These are phyloP conservation scores for Trichoderma asperelloides DNA, from an alignment of 495 filamentous ascomycete genomes.

Conservation along the genomic window DNA sequence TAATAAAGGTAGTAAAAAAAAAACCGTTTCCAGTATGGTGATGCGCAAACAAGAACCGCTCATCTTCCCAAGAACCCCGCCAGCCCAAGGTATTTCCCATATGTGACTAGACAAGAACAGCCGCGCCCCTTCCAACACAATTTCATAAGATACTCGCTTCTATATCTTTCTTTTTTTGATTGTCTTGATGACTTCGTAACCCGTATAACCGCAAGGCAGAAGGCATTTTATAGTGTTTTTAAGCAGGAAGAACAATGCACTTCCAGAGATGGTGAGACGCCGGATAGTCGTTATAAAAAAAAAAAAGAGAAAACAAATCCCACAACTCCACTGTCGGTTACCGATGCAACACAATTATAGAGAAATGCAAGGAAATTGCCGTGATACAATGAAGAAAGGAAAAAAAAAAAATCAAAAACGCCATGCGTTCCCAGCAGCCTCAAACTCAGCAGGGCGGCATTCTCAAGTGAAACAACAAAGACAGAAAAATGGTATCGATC, in stretches of 20 bases:
- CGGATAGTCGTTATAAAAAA: conserved; percentile 1
- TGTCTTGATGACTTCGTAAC: conserved; percentile 12
- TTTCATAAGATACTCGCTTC: conserved; percentile 9
- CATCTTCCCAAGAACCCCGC: conserved; percentile 9
- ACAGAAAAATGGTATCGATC: conserved; percentile 12
- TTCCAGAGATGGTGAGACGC: conserved; percentile 7
- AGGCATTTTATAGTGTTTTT: conserved; percentile 9
- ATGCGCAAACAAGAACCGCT: conserved; percentile 12
- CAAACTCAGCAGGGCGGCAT: neutral
- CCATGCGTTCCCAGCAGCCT: conserved; percentile 8
- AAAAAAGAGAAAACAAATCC: conserved; percentile 6
- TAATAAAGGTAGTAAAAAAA: neutral
- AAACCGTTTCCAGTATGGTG: conserved; percentile 8
- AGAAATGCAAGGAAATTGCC: conserved; percentile 1
- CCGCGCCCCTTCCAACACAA: conserved; percentile 3
- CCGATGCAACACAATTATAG: conserved; percentile 9
- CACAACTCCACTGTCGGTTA: conserved; percentile 7
- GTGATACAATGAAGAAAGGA: conserved; percentile 3
- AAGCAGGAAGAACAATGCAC: neutral
- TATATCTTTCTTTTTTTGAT: conserved; percentile 12
- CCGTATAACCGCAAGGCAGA: conserved; percentile 9
- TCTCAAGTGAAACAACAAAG: neutral
- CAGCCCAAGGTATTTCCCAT: conserved; percentile 11
- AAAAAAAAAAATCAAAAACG: conserved; percentile 4
- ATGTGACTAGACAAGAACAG: conserved; percentile 9